Conservation (phyloP, 495 filamentous ascomycete species). For the Penicillium coffeae region DNA sequence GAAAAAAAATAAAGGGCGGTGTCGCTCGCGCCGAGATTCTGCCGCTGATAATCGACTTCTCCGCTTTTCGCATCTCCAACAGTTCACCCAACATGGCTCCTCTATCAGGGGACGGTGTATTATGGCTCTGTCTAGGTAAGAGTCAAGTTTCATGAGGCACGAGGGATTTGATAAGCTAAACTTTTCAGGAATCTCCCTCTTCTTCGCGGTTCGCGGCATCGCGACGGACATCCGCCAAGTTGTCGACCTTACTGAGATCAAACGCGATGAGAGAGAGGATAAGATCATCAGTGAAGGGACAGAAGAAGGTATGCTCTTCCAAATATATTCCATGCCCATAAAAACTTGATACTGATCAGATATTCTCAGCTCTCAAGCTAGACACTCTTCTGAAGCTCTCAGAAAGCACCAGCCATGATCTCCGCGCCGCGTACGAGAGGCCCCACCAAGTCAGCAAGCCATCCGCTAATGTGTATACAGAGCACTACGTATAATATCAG, state of each 20-base stretch:
- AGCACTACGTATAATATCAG: slow-evolving; percentile 47
- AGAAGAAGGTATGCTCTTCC: slow-evolving; percentile 37
- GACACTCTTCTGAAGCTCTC: slow-evolving; percentile 48
- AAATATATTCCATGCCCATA: not conserved
- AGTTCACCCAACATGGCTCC: slow-evolving; percentile 30
- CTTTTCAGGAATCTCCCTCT: slow-evolving; percentile 39
- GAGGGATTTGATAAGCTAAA: slow-evolving; percentile 3
- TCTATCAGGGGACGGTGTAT: slow-evolving; percentile 37
- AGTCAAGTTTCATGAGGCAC: not conserved
- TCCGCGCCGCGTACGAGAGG: slow-evolving; percentile 46
- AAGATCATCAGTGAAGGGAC: slow-evolving; percentile 45
- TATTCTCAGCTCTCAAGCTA: slow-evolving; percentile 41
- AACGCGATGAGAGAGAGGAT: slow-evolving; percentile 41
- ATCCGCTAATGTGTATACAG: slow-evolving; percentile 22
- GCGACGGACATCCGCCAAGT: slow-evolving; percentile 43
- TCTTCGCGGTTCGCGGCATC: slow-evolving; percentile 45
- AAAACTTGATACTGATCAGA: slow-evolving; percentile 3
- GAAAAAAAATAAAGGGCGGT: slow-evolving; percentile 35
- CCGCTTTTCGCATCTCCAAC: slow-evolving; percentile 35
- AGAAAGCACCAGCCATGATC: slow-evolving; percentile 47
- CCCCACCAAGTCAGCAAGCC: not conserved
- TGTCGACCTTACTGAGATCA: slow-evolving; percentile 47
- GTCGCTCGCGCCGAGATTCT: slow-evolving; percentile 24
- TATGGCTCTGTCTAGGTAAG: slow-evolving; percentile 46
- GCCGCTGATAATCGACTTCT: slow-evolving; percentile 22